These are phyloP conservation scores for Insectozyma bohioensis DNA, from an alignment of 1,139 yeast genomes.

Conservation along the genomic window DNA sequence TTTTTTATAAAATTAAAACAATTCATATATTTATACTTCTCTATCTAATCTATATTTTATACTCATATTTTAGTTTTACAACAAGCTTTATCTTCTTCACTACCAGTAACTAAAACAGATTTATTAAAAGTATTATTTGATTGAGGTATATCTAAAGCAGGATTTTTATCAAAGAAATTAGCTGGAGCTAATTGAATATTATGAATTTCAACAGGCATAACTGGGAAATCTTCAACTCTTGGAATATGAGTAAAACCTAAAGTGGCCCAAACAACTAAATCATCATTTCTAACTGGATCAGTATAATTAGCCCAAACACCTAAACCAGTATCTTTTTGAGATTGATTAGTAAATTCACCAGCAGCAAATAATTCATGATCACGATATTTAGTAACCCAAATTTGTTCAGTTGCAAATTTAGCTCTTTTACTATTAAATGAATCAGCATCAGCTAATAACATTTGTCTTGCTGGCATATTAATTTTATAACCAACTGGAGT, in stretches of 20 bases:
- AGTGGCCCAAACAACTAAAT: constrained; percentile 84
- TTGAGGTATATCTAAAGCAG: constrained; percentile 81
- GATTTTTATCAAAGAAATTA: constrained; percentile 80
- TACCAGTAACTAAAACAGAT: constrained; percentile 43
- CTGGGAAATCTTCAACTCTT: constrained; percentile 89
- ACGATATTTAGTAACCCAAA: constrained; percentile 73
- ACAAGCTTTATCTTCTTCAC: constrained; percentile 32
- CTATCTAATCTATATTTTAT: too few species aligned
- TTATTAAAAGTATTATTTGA: constrained; percentile 72
- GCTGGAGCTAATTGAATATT: constrained; percentile 69
- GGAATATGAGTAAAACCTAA: constrained; percentile 87
- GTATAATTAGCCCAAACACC: constrained; percentile 66
- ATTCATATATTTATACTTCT: too few species aligned
- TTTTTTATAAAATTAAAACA: too few species aligned
- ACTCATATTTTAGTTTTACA: constrained; percentile 40
- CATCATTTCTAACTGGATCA: constrained; percentile 76
- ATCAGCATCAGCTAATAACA: constrained; percentile 65
- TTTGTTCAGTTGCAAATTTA: constrained; percentile 67
- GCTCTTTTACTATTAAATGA: constrained; percentile 69
- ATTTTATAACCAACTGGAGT: constrained; percentile 84
- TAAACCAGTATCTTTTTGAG: constrained; percentile 61
- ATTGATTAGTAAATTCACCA: constrained; percentile 79
- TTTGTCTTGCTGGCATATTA: constrained; percentile 73
- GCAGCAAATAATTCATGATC: constrained; percentile 73
- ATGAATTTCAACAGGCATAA: constrained; percentile 82